Evolutionary conservation across 306 rosid genomes (phyloP).

Genomic region (Inga leiocalycina): DNA sequence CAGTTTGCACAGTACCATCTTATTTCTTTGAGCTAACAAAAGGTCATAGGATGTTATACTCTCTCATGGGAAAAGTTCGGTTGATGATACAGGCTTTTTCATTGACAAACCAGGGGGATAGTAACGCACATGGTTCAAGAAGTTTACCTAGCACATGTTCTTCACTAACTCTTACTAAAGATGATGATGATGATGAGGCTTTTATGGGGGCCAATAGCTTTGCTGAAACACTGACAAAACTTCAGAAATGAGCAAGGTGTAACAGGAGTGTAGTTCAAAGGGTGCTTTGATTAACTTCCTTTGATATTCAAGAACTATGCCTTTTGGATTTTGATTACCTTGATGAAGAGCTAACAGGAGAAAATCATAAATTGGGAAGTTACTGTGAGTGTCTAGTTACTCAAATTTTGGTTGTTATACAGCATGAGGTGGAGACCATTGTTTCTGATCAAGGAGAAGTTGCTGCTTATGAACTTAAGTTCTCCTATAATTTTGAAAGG

Average conservation of each 20-base stretch:
- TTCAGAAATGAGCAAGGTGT: not conserved
- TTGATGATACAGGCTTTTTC: conserved; percentile 97
- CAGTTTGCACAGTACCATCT: conserved; percentile 92
- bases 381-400: not conserved
- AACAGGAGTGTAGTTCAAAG: not conserved
- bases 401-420: not conserved
- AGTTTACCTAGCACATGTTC: conserved; percentile 58
- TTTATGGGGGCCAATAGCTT: not conserved
- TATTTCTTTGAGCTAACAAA: conserved; percentile 85
- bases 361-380: not conserved
- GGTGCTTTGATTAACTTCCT: not conserved
- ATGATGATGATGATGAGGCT: conserved; percentile 46
- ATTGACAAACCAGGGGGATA: conserved; percentile 78
- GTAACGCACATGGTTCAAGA: conserved; percentile 58
- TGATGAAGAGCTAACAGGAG: not conserved
- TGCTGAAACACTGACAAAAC: not conserved
- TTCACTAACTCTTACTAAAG: conserved; percentile 58
- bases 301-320: not conserved
- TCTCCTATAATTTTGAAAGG: not conserved
- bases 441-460: not conserved
- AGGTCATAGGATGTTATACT: conserved; percentile 90
- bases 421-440: not conserved
- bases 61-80: conserved; percentile 98
- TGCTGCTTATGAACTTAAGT: not conserved
- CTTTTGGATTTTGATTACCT: not conserved